A percentile compares a stretch with the other conserved stretches of the same genome.
Conservation (phyloP, 306 rosid species). For the Pyrus bretschneideri region DNA sequence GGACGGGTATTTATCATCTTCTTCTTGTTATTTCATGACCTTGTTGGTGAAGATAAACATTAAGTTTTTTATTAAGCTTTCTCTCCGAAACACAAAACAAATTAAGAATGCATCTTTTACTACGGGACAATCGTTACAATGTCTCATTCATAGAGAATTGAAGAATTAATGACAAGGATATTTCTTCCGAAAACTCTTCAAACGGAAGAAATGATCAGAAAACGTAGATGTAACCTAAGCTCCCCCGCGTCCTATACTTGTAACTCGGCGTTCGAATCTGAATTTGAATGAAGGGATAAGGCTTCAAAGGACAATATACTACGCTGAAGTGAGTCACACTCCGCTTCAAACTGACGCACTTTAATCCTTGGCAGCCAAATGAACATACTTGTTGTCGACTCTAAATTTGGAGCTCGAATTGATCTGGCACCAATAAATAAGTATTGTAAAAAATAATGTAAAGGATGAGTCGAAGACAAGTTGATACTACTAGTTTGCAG, state of each 20-base stretch:
- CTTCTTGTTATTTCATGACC: no score
- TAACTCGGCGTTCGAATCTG: neutral
- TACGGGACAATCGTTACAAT: neutral
- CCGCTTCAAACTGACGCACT: neutral
- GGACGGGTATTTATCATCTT: no score
- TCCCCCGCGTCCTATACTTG: neutral
- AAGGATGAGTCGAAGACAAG: neutral
- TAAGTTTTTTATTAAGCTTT: neutral
- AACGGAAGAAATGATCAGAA: neutral
- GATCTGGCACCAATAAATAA: constrained; percentile 39
- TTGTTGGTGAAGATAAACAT: neutral
- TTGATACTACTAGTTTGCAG: neutral
- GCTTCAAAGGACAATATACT: neutral
- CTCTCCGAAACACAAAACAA: neutral
- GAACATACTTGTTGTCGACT: constrained; percentile 61
- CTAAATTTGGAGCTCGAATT: constrained; percentile 73
- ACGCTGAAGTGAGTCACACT: neutral
- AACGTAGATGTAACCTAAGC: neutral
- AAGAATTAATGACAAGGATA: neutral
- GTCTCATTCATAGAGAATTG: neutral
- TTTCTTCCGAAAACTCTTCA: neutral
- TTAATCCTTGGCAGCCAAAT: constrained; percentile 51
- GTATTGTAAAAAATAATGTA: neutral
- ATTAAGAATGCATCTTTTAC: neutral
- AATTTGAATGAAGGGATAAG: neutral